phyloP scores from a whole-genome alignment of 208 protist species.

The Lotmaria passim region DNA sequence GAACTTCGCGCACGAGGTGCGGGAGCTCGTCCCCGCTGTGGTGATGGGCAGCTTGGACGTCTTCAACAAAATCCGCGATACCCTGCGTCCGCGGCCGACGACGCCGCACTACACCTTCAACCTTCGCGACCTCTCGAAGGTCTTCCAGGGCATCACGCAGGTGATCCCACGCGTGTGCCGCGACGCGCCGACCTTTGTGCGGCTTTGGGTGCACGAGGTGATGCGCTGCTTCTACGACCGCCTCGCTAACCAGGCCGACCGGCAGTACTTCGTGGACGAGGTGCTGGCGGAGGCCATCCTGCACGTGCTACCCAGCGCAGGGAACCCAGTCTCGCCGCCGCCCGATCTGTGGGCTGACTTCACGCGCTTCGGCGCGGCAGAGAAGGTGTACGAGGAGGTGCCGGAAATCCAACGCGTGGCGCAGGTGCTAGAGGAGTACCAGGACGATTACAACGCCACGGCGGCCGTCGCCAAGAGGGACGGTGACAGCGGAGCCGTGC shows the following conservation, averaged over 20 bases:
- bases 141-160: slow-evolving; percentile 95
- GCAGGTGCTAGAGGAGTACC: slow-evolving; percentile 88
- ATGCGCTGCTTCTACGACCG: slow-evolving; percentile 97
- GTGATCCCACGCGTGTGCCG: slow-evolving; percentile 87
- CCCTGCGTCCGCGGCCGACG: slow-evolving; percentile 94
- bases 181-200: slow-evolving; percentile 56
- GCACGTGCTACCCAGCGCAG: slow-evolving; percentile 66
- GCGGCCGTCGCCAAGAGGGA: slow-evolving; percentile 33
- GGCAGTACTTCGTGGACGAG: slow-evolving; percentile 92
- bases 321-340: slow-evolving; percentile 19
- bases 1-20: slow-evolving; percentile 87
- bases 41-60: slow-evolving; percentile 92
- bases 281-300: slow-evolving; percentile 85
- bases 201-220: slow-evolving; percentile 97
- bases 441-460: slow-evolving; percentile 93
- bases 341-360: slow-evolving; percentile 96
- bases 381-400: slow-evolving; percentile 92
- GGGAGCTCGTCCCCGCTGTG: slow-evolving; percentile 63
- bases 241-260: slow-evolving; percentile 94
- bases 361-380: slow-evolving; percentile 81
- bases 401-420: slow-evolving; percentile 72
- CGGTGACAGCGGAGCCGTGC: slow-evolving; percentile 35
- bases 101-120: slow-evolving; percentile 99
- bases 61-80: slow-evolving; percentile 90
- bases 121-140: slow-evolving; percentile 97